A percentile compares a stretch with the other conserved stretches of the same genome.
Conservation (phyloP, 176 grass and related monocot species). For the Poa pratensis region DNA sequence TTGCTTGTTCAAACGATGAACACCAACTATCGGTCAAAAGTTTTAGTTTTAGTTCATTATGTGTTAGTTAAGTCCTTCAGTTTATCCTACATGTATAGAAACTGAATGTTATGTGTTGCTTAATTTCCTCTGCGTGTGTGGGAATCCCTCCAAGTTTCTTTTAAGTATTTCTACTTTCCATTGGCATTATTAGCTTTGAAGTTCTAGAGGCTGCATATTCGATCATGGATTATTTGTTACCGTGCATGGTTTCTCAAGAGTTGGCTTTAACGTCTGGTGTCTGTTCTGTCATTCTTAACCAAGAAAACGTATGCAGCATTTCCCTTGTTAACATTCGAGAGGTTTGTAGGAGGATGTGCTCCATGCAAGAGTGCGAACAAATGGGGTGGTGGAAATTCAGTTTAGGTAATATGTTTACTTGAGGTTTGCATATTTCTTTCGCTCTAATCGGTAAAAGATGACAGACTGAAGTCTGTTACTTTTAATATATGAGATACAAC, state of each 20-base stretch:
- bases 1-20: not conserved
- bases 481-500: not conserved
- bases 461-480: not conserved
- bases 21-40: not conserved
- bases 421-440: slow-evolving; percentile 13
- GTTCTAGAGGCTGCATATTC: not conserved
- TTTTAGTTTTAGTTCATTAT: not conserved
- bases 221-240: not conserved
- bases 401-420: slow-evolving; percentile 66
- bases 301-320: slow-evolving; percentile 10
- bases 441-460: not conserved
- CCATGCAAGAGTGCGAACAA: slow-evolving; percentile 92
- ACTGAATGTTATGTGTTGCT: not conserved
- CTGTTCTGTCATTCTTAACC: not conserved
- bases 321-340: slow-evolving; percentile 13
- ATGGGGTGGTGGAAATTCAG: slow-evolving; percentile 89
- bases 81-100: not conserved
- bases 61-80: not conserved
- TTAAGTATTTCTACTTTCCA: not conserved
- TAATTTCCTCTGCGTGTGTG: not conserved
- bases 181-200: not conserved
- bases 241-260: slow-evolving; percentile 9
- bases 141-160: slow-evolving; percentile 12
- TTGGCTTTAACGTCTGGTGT: not conserved
- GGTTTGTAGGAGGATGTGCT: slow-evolving; percentile 89